Conservation (phyloP, 495 filamentous ascomycete genomes). For the Podospora sp. region DNA sequence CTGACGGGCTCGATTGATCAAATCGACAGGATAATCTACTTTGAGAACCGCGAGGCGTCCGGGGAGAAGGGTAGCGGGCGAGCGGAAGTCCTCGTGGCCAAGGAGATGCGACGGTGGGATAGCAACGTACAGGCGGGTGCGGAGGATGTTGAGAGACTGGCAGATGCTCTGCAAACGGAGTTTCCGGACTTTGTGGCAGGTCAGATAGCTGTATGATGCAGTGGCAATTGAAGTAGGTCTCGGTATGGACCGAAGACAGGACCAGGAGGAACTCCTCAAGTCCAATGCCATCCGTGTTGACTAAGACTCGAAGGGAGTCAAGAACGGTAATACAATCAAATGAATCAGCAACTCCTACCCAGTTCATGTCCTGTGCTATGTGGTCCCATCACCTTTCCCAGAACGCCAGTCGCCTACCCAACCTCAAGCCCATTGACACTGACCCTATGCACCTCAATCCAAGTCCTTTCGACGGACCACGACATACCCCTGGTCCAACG, state of each 20-base stretch:
- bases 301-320: not conserved
- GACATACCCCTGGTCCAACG: constrained; percentile 49
- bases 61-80: constrained; percentile 63
- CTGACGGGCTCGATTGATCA: constrained; percentile 90
- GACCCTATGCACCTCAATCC: constrained; percentile 29
- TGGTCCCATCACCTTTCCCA: not conserved
- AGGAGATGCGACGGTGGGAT: constrained; percentile 84
- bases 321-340: not conserved
- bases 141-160: constrained; percentile 86
- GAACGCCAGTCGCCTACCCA: constrained; percentile 15
- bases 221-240: not conserved
- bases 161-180: constrained; percentile 69
- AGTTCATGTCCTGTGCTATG: constrained; percentile 4
- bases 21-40: constrained; percentile 85
- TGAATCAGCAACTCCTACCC: constrained; percentile 2
- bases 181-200: constrained; percentile 57
- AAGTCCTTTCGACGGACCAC: constrained; percentile 48
- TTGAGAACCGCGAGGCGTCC: constrained; percentile 70
- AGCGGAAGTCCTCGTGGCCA: constrained; percentile 60
- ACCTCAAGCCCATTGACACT: not conserved
- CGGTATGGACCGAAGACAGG: too few relatives aligned
- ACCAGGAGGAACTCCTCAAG: not conserved
- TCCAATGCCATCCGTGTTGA: not conserved
- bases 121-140: constrained; percentile 79
- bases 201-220: constrained; percentile 25